Conservation (phyloP, 805 yeast genomes). For the Hyphopichia homilentoma region DNA sequence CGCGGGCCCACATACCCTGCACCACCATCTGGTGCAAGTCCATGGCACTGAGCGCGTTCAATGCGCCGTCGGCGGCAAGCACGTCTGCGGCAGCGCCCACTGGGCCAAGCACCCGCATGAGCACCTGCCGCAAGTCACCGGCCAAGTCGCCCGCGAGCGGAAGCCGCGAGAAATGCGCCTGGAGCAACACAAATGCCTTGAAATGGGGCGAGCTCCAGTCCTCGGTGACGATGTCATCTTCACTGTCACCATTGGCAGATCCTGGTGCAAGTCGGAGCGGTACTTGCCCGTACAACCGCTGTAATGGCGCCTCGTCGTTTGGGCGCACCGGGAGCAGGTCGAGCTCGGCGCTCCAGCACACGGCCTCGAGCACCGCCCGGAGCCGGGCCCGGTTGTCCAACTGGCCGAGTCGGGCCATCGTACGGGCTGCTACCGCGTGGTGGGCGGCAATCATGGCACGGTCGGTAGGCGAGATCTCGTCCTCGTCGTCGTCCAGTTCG, state of each 20-base stretch:
- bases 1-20: slow-evolving; percentile 83
- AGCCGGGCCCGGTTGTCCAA: slow-evolving; percentile 55
- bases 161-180: slow-evolving; percentile 75
- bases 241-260: no score
- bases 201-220: slow-evolving; percentile 52
- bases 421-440: slow-evolving; percentile 58
- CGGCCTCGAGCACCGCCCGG: slow-evolving; percentile 57
- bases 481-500: slow-evolving; percentile 35
- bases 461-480: slow-evolving; percentile 53
- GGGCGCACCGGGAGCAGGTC: slow-evolving; percentile 59
- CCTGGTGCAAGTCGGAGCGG: no score
- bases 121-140: slow-evolving; percentile 51
- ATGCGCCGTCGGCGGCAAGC: slow-evolving; percentile 72
- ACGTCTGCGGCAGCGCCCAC: slow-evolving; percentile 71
- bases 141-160: slow-evolving; percentile 55
- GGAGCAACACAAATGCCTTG: slow-evolving; percentile 73
- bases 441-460: slow-evolving; percentile 75
- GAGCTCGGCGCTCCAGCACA: slow-evolving; percentile 70
- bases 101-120: slow-evolving; percentile 47
- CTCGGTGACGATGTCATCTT: slow-evolving; percentile 39
- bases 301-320: slow-evolving; percentile 50
- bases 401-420: slow-evolving; percentile 61
- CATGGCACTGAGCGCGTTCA: slow-evolving; percentile 78
- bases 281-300: slow-evolving; percentile 50
- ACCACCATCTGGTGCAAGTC: slow-evolving; percentile 85